Evolutionary conservation across 2,329 filamentous ascomycete genomes (phyloP).

Genomic region (Fusarium torreyae): DNA sequence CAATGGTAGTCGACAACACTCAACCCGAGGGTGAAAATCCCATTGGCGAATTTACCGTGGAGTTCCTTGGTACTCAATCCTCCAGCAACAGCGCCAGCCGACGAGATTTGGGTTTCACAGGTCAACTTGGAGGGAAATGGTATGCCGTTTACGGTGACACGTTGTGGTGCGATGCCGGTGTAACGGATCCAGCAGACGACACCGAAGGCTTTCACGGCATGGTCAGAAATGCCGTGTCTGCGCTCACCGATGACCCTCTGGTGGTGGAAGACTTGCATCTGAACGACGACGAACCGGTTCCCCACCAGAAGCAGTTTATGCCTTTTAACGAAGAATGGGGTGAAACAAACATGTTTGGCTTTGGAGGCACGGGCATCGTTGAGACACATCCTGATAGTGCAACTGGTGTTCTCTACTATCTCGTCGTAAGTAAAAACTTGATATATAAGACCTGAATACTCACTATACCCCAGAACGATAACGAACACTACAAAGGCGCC

Average conservation of each 20-base stretch:
- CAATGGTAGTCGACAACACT: constrained; percentile 54
- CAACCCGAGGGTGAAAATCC: constrained; percentile 56
- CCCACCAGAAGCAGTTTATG: constrained; percentile 56
- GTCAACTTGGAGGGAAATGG: constrained; percentile 55
- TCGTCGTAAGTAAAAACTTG: constrained; percentile 51
- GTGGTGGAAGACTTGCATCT: constrained; percentile 56
- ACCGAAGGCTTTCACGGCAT: constrained; percentile 57
- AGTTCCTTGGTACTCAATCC: constrained; percentile 56
- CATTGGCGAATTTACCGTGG: constrained; percentile 47
- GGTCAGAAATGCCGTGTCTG: constrained; percentile 57
- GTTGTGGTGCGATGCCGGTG: constrained; percentile 55
- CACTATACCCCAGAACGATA: constrained; percentile 48
- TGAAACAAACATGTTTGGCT: constrained; percentile 54
- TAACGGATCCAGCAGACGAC: constrained; percentile 52
- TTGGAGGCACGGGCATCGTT: constrained; percentile 58
- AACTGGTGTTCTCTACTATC: constrained; percentile 55
- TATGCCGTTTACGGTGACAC: constrained; percentile 55
- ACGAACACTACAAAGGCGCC: constrained; percentile 55
- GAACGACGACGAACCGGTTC: constrained; percentile 49
- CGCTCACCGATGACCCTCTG: constrained; percentile 54
- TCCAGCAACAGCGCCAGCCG: constrained; percentile 57
- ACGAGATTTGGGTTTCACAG: constrained; percentile 57
- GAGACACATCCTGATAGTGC: constrained; percentile 51
- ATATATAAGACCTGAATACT: rapidly evolving
- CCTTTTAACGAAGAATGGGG: constrained; percentile 56